These are phyloP conservation scores for Ustilago curta DNA, from an alignment of 1,284 basidiomycete species.

Conservation along the genomic window DNA sequence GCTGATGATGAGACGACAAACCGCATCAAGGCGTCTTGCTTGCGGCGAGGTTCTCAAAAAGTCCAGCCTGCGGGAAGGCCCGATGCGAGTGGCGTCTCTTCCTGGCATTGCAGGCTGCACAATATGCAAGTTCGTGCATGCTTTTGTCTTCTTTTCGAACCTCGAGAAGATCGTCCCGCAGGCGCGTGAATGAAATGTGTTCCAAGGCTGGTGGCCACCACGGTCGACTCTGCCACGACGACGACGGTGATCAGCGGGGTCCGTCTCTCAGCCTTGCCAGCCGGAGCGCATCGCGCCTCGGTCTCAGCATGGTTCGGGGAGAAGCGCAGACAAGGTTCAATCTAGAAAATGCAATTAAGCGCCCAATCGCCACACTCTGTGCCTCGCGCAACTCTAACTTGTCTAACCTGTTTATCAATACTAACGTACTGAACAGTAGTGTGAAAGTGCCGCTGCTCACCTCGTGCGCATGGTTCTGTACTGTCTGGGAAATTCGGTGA, in stretches of 20 bases:
- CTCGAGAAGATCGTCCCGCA: constrained; percentile 18
- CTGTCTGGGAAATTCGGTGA: no score
- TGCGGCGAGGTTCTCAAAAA: not conserved
- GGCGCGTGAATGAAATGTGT: constrained; percentile 1
- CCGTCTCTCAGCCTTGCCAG: not conserved
- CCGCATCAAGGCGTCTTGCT: not conserved
- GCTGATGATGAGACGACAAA: not conserved
- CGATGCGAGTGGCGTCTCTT: not conserved
- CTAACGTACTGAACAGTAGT: no score
- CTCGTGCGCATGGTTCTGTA: no score
- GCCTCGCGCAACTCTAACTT: no score
- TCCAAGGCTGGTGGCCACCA: no score
- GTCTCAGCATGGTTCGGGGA: not conserved
- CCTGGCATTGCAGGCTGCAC: constrained; percentile 7
- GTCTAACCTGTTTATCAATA: no score
- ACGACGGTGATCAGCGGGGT: not conserved
- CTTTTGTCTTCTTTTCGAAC: constrained; percentile 12
- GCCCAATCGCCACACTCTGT: no score
- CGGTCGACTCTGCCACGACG: no score
- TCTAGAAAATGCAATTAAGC: no score
- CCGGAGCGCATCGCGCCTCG: no score
- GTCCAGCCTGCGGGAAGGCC: constrained; percentile 1
- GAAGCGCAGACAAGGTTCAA: no score
- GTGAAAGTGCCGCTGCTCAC: no score
- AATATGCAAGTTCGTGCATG: constrained; percentile 14